Evolutionary conservation across 1,284 basidiomycete species (phyloP), one percentile per base, ranked within the genome.

Genomic region (Termitomyces sp.): DNA sequence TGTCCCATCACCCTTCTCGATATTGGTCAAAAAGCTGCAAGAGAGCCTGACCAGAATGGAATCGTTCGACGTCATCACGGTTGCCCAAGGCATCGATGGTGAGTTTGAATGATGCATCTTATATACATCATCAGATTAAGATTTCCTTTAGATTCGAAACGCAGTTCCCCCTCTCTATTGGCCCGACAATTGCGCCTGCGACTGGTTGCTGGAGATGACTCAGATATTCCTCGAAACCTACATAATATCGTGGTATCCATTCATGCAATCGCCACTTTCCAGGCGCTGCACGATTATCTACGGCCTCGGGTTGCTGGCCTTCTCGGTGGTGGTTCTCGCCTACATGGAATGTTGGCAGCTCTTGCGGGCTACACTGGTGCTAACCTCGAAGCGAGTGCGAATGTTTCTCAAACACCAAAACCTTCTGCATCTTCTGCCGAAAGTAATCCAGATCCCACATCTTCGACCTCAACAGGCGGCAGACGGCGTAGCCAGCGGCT

Each of bases 231-330:
- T 6, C 84, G 88, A 53, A 88, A 83, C 64, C 80, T 93, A 55
- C 87, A 89, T 61, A 92, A 92, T 60, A 90, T 98, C 62, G 90
- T 93, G 45, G 91, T 97, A 34, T 97, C 94, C 3, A 96, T 98
- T 57, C 94, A 97, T 66, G 94, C 94, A 2, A 96, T 98, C 56
- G 94, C 95, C 0, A 96, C 94, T 0, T 93, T 98, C 78, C 92
- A 95, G 69, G 92, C 94, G 0, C 79, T 98, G 31, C 92, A 96
- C 64, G 94, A 96, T 68, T 98, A 97, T 68, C 81, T 98, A 10
- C 86, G 93, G 0, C 94, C 94, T 15, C 81, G 93, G 7, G 86
- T 98, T 21, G 79, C 92, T n/a, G 91, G 92, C 6, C 70, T 89
- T 5, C 70, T 86, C 46, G 79, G 80, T 6, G 75, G 79, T 55